Conservation (phyloP, 305 asterid species). For the Fraxinus albicans region DNA sequence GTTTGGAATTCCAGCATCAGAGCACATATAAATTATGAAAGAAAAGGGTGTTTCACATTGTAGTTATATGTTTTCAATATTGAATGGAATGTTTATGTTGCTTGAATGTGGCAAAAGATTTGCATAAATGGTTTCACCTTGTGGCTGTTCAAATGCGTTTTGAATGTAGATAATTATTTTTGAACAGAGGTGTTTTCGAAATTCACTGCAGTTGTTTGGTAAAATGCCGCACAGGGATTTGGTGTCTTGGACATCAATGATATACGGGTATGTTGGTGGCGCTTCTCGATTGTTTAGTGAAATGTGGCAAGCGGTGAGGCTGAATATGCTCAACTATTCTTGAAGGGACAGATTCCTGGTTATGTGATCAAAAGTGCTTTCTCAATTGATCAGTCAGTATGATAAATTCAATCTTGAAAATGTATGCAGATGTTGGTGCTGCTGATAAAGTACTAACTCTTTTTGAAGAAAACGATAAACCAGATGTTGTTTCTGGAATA, state of each 20-base stretch:
- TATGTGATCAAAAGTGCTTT: not conserved
- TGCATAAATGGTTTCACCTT: constrained; percentile 25
- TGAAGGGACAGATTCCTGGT: not conserved
- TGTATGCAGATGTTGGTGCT: constrained; percentile 25
- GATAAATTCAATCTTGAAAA: constrained; percentile 38
- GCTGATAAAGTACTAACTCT: constrained; percentile 26
- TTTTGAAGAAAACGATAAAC: constrained; percentile 28
- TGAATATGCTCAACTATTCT: constrained; percentile 13
- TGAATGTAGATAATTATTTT: constrained; percentile 35
- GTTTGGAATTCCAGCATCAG: not conserved
- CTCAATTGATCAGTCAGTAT: constrained; percentile 8
- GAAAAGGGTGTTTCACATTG: not conserved
- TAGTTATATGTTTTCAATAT: not conserved
- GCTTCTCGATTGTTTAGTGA: constrained; percentile 37
- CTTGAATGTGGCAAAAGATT: not conserved
- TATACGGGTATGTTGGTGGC: not conserved
- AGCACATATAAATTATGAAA: not conserved
- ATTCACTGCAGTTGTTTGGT: constrained; percentile 39
- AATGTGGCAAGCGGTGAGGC: constrained; percentile 33
- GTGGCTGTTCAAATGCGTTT: constrained; percentile 37
- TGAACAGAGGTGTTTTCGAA: constrained; percentile 24
- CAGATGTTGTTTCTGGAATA: constrained; percentile 44
- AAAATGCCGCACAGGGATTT: constrained; percentile 43
- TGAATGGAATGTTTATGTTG: not conserved
- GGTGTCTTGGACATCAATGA: not conserved